Conservation (phyloP, 352 stramenopile species). For the Globisporangium carolinianum region DNA sequence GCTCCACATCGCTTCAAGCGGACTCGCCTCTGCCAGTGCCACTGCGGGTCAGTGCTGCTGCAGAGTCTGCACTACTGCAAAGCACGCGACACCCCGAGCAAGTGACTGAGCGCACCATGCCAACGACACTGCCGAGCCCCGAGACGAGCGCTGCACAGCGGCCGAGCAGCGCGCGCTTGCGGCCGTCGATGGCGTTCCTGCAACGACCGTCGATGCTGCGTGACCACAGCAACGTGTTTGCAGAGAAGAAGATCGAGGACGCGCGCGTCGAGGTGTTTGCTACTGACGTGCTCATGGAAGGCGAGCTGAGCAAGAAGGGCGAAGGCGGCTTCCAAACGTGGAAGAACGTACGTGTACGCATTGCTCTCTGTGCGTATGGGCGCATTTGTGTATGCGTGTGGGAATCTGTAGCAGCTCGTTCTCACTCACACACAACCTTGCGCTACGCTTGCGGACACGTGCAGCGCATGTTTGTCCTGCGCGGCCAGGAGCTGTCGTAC, state of each 20-base stretch:
- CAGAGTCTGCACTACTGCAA: no score
- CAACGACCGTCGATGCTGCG: slow-evolving; percentile 44
- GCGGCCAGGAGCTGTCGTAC: slow-evolving; percentile 61
- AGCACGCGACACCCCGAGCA: no score
- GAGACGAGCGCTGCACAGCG: neutral
- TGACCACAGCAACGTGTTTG: slow-evolving; percentile 55
- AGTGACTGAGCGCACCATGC: neutral
- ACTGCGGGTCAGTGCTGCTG: no score
- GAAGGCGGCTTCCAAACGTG: slow-evolving; percentile 47
- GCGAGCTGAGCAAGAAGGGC: slow-evolving; percentile 61
- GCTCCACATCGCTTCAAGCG: no score
- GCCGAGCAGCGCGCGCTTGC: slow-evolving; percentile 12
- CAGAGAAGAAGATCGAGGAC: slow-evolving; percentile 50
- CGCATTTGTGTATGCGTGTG: no score
- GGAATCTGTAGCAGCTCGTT: neutral
- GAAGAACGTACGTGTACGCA: slow-evolving; percentile 61
- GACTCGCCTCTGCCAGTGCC: neutral
- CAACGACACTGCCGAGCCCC: neutral
- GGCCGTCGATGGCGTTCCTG: slow-evolving; percentile 25
- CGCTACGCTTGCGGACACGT: no score
- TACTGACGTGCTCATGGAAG: slow-evolving; percentile 66
- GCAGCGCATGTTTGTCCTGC: slow-evolving; percentile 65
- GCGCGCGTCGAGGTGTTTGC: slow-evolving; percentile 46
- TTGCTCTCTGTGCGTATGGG: neutral
- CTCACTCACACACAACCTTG: neutral